Conservation (phyloP, 1,284 basidiomycete species). For the Testicularia cyperi region DNA sequence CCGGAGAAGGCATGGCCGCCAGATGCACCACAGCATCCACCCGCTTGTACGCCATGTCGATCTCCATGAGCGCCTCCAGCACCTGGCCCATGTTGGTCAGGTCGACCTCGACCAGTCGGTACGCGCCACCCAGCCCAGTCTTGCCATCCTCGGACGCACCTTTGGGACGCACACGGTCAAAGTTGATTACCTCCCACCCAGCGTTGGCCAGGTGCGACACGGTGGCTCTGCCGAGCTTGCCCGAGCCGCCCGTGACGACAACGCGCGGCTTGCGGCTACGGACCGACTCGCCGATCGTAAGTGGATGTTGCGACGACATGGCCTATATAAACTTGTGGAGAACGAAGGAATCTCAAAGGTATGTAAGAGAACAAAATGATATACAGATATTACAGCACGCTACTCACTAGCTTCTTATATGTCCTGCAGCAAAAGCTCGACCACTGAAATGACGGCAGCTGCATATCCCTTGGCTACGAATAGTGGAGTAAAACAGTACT, state of each 20-base stretch:
- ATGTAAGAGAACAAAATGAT: too few relatives aligned
- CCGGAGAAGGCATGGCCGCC: conserved; percentile 61
- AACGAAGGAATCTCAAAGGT: too few relatives aligned
- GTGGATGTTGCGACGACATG: neutral
- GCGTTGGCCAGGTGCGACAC: conserved; percentile 53
- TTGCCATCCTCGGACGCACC: conserved; percentile 51
- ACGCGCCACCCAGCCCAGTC: conserved; percentile 40
- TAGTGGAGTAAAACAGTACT: too few relatives aligned
- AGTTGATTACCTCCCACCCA: conserved; percentile 41
- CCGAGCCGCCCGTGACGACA: conserved; percentile 59
- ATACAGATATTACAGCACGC: too few relatives aligned
- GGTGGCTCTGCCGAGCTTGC: conserved; percentile 59
- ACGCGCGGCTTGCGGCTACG: conserved; percentile 37
- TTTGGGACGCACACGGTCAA: conserved; percentile 49
- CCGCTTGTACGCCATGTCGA: conserved; percentile 59
- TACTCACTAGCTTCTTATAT: too few relatives aligned
- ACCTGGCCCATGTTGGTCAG: conserved; percentile 60
- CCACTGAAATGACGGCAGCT: too few relatives aligned
- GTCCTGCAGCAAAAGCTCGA: too few relatives aligned
- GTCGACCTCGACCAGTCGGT: conserved; percentile 52
- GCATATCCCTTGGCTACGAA: too few relatives aligned
- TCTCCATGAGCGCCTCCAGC: conserved; percentile 47
- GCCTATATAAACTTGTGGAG: too few relatives aligned
- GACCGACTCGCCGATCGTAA: conserved; percentile 10
- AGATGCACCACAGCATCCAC: conserved; percentile 61